phyloP scores from a whole-genome alignment of 495 filamentous ascomycete genomes.

The Aspergillus ostianus region DNA sequence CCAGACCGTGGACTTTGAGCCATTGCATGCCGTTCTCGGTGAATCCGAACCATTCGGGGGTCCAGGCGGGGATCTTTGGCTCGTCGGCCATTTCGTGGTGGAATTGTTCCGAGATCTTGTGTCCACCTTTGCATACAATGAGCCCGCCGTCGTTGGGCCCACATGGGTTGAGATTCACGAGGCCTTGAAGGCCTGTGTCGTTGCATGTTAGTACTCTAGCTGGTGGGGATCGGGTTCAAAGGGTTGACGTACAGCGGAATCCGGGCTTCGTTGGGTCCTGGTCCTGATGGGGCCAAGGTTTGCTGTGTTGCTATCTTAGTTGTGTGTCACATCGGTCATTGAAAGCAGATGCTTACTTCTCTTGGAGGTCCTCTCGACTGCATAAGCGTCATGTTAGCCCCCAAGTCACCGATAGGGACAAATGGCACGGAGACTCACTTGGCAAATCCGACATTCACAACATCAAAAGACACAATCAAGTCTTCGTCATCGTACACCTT shows the following conservation, averaged over 20 bases:
- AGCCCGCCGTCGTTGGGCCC: conserved; percentile 45
- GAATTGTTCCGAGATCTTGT: conserved; percentile 35
- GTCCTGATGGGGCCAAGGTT: conserved; percentile 49
- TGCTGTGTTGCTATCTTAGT: conserved; percentile 11
- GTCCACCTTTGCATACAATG: conserved; percentile 35
- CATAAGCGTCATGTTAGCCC: neutral
- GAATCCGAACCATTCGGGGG: conserved; percentile 40
- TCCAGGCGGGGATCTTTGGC: conserved; percentile 35
- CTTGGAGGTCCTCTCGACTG: conserved; percentile 33
- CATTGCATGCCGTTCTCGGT: conserved; percentile 39
- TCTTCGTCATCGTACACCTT: conserved; percentile 41
- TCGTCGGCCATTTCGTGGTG: conserved; percentile 35
- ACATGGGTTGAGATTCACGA: conserved; percentile 43
- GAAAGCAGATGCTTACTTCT: conserved; percentile 17
- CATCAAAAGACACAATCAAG: conserved; percentile 47
- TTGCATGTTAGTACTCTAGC: neutral
- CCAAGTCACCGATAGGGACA: neutral
- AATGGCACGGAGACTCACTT: conserved; percentile 20
- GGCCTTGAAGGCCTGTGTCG: conserved; percentile 39
- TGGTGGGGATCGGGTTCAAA: neutral
- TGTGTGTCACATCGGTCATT: neutral
- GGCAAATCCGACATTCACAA: conserved; percentile 40
- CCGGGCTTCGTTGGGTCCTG: conserved; percentile 42
- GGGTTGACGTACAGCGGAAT: conserved; percentile 29
- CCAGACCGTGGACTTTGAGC: conserved; percentile 32